Base-by-base conservation (phyloP, 371 early-diverging fungal species). In the Mucor plumbeus region DNA sequence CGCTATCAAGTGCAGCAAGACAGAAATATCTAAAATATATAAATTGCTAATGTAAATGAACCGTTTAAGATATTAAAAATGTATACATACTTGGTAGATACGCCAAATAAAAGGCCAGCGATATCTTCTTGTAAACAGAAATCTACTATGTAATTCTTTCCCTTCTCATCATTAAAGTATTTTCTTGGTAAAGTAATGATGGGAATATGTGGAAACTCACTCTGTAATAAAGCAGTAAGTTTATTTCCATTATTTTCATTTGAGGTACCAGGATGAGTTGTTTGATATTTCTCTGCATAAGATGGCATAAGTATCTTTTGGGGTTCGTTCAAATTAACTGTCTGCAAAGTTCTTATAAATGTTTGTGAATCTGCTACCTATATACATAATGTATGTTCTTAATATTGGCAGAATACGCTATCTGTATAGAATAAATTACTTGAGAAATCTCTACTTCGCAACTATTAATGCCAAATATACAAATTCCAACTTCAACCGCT, bases 341-440 rank as follows among this genome's bases (percentile, higher is more conserved):
- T 85, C 54, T 91, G 89, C 21, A 91, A 61, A 0, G 91, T 89
- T 60, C 83, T 80, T 35, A 77, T 67, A 67, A 88, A 91, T 0
- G 87, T 85, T 58, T 80, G 88, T 5, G 86, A 80, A 64, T 92
- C 93, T n/a, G 87, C 82, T 60, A 88, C 78, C 91, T 91, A 69
- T 40, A 44, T 53, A 11, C 1, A 54, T 13, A 40, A 17, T 17
- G 31, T 14, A 43, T 34, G 10, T 59, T 9, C 14, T 8, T 34
- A 2, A 8, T 38, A 38, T 53, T 26, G 26, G 31, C 19, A 26
- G 5, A 31, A 38, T 38, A 26, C 3, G 3, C 26, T 26, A 3
- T 26, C 26, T 26, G 26, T 26, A 26, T 26, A 26, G 26, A 26
- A 26, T 26, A 31, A 38, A 47, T 39, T 73, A 85, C 92, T 79